A percentile compares a stretch with the other conserved stretches of the same genome.
phyloP scores from a whole-genome alignment of 148 eudicot species.

The Amaranthus palmeri region DNA sequence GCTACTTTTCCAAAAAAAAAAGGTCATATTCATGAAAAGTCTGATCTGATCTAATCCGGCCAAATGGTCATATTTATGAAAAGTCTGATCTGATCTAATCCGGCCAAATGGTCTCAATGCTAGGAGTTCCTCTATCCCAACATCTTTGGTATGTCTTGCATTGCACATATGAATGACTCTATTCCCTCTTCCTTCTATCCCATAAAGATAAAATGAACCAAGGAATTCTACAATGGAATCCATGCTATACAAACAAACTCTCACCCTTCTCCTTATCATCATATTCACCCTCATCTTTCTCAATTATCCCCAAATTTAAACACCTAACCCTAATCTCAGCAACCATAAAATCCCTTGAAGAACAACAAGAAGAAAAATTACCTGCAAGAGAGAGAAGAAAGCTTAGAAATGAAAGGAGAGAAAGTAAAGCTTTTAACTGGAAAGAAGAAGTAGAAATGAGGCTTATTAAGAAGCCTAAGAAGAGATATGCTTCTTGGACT shows the following conservation, averaged over 20 bases:
- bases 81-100: no score
- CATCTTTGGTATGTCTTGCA: no score
- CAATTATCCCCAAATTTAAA: conserved; percentile 10
- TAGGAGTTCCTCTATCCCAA: no score
- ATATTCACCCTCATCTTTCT: neutral
- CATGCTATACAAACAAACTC: neutral
- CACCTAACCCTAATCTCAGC: conserved; percentile 15
- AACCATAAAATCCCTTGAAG: conserved; percentile 25
- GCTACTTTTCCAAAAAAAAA: no score
- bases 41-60: no score
- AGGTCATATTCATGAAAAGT: no score
- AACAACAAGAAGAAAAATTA: conserved; percentile 19
- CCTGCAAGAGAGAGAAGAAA: conserved; percentile 73
- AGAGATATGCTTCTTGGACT: conserved; percentile 55
- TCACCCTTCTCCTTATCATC: conserved; percentile 11
- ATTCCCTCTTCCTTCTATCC: neutral
- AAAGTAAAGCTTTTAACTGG: conserved; percentile 60
- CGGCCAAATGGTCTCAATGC: no score
- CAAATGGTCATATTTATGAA: no score
- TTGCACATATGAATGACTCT: neutral
- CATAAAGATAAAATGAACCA: conserved; percentile 29
- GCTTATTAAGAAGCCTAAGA: conserved; percentile 59
- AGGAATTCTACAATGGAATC: conserved; percentile 25
- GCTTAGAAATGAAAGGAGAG: conserved; percentile 74
- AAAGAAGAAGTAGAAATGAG: conserved; percentile 73